Evolutionary conservation across 768 basidiomycete genomes (phyloP).

Genomic region (Hydnomerulius pinastri): DNA sequence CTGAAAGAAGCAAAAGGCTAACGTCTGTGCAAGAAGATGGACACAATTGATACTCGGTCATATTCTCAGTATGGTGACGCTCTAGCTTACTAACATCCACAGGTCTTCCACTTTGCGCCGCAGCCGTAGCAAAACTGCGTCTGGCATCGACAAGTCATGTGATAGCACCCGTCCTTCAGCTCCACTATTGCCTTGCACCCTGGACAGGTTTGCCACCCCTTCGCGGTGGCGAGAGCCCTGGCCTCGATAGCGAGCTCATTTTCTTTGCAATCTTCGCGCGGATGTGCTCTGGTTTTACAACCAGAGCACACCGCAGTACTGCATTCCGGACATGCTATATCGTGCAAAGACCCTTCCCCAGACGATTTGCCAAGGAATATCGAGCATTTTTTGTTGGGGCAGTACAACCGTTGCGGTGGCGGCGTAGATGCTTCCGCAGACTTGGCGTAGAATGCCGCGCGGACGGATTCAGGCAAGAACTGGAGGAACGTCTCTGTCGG

Average conservation of each 20-base stretch:
- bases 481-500: slow-evolving; percentile 28
- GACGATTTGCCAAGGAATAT: slow-evolving; percentile 48
- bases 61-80: no score
- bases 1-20: no score
- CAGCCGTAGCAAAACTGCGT: slow-evolving; percentile 25
- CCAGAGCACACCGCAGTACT: slow-evolving; percentile 39
- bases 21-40: no score
- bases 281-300: slow-evolving; percentile 52
- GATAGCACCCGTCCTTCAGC: slow-evolving; percentile 52
- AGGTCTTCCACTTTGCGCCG: slow-evolving; percentile 8
- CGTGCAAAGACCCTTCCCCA: slow-evolving; percentile 12
- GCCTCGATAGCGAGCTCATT: slow-evolving; percentile 44
- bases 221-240: slow-evolving; percentile 44
- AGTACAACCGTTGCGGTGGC: slow-evolving; percentile 49
- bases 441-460: slow-evolving; percentile 41
- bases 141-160: slow-evolving; percentile 58
- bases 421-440: slow-evolving; percentile 48
- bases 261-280: slow-evolving; percentile 40
- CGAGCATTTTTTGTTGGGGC: slow-evolving; percentile 47
- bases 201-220: slow-evolving; percentile 65
- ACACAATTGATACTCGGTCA: no score
- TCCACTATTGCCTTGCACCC: slow-evolving; percentile 58
- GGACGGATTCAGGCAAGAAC: slow-evolving; percentile 34
- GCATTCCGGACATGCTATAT: slow-evolving; percentile 45
- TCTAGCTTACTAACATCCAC: slow-evolving; percentile 12